These are phyloP conservation scores for Flaveria sonorensis DNA, from an alignment of 129 eudicot genomes.

Conservation along the genomic window DNA sequence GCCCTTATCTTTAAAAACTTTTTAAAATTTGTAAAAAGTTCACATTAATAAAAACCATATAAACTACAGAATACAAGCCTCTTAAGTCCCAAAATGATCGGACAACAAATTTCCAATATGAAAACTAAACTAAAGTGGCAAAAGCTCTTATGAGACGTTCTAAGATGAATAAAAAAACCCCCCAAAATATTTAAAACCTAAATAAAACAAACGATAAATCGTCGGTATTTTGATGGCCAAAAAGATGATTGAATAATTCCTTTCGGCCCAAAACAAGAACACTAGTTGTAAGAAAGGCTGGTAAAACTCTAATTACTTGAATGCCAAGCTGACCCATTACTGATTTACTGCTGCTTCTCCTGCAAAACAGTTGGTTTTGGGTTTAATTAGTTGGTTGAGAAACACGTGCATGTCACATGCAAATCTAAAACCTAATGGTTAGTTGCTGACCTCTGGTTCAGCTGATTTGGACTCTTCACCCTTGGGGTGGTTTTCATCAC, in stretches of 20 bases:
- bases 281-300: no score
- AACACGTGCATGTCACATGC: constrained; percentile 25
- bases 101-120: constrained; percentile 10
- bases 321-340: constrained; percentile 23
- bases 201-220: constrained; percentile 13
- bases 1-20: no score
- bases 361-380: constrained; percentile 17
- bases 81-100: background rate
- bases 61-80: background rate
- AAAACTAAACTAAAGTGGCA: background rate
- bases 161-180: constrained; percentile 21
- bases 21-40: background rate
- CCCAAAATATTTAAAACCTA: background rate
- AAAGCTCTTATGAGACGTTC: constrained; percentile 21
- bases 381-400: background rate
- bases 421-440: background rate
- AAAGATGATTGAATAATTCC: constrained; percentile 10
- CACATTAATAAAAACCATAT: background rate
- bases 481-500: constrained; percentile 38
- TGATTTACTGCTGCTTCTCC: constrained; percentile 31
- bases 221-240: constrained; percentile 1
- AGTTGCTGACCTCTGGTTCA: constrained; percentile 36
- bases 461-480: constrained; percentile 45
- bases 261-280: background rate
- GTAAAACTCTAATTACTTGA: constrained; percentile 6